Conservation (phyloP, 192 early-diverging fungal species). For the Coemansia sp. region DNA sequence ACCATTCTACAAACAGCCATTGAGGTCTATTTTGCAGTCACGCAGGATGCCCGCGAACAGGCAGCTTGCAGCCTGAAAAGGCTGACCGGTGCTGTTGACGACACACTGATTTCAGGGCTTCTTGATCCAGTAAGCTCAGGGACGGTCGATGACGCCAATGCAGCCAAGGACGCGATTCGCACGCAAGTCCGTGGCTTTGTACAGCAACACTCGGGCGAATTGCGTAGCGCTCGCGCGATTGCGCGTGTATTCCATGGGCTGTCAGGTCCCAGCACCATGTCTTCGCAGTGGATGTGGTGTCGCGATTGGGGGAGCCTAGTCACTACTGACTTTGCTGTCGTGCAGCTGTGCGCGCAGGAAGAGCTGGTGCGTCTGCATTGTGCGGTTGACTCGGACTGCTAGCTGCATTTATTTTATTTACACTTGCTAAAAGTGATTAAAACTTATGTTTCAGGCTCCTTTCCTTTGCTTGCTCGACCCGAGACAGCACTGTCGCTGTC, state of each 20-base stretch:
- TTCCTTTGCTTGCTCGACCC: constrained; percentile 10
- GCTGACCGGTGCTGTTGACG: not conserved
- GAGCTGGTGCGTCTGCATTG: constrained; percentile 38
- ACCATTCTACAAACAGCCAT: constrained; percentile 28
- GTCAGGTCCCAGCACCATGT: constrained; percentile 27
- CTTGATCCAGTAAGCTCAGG: not conserved
- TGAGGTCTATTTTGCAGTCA: constrained; percentile 34
- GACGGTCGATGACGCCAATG: not conserved
- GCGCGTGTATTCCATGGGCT: constrained; percentile 49
- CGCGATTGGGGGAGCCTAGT: constrained; percentile 44
- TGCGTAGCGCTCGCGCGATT: constrained; percentile 36
- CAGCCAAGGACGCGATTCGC: constrained; percentile 4
- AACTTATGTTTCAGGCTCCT: constrained; percentile 15
- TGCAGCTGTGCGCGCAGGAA: constrained; percentile 36
- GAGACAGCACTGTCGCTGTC: not conserved
- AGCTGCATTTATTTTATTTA: constrained; percentile 9
- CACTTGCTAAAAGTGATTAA: not conserved
- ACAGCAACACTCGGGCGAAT: constrained; percentile 18
- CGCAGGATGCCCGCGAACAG: constrained; percentile 5
- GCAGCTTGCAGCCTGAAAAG: not conserved
- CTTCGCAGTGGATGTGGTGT: constrained; percentile 48
- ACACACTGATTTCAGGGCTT: not conserved
- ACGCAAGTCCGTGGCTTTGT: constrained; percentile 23
- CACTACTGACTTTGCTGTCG: constrained; percentile 28
- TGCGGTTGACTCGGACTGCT: constrained; percentile 1